phyloP scores from a whole-genome alignment of 108 stramenopile genomes.

The Cylindrotheca closterium region DNA sequence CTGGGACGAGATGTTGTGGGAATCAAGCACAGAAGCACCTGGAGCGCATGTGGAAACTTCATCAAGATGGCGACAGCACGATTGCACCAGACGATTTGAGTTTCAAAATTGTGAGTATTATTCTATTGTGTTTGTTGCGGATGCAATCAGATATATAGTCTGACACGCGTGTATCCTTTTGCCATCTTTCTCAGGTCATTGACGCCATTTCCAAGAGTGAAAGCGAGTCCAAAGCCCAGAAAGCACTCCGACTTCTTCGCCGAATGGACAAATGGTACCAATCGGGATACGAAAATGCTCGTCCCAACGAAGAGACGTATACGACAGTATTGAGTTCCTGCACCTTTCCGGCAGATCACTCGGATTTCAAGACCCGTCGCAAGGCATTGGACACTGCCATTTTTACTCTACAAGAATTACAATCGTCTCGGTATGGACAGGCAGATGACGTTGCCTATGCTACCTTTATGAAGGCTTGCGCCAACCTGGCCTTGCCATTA shows the following conservation, averaged over 20 bases:
- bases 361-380: slow-evolving; percentile 21
- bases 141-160: background rate
- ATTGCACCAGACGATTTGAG: slow-evolving; percentile 63
- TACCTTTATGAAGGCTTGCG: slow-evolving; percentile 65
- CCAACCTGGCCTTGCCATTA: slow-evolving; percentile 53
- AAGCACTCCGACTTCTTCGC: slow-evolving; percentile 36
- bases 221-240: slow-evolving; percentile 45
- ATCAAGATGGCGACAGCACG: slow-evolving; percentile 41
- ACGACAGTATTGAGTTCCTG: slow-evolving; percentile 47
- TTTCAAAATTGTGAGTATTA: slow-evolving; percentile 54
- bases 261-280: slow-evolving; percentile 52
- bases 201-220: slow-evolving; percentile 52
- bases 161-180: background rate
- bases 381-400: slow-evolving; percentile 45
- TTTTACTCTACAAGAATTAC: slow-evolving; percentile 46
- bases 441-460: slow-evolving; percentile 75
- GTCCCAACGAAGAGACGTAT: slow-evolving; percentile 45
- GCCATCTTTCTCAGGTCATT: slow-evolving; percentile 29
- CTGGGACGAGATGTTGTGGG: slow-evolving; percentile 39
- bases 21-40: slow-evolving; percentile 39
- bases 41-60: slow-evolving; percentile 42
- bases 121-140: no score
- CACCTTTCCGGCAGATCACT: slow-evolving; percentile 39
- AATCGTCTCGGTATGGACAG: slow-evolving; percentile 31
- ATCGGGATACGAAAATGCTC: slow-evolving; percentile 43